Base-by-base conservation (phyloP, 208 protist species). In the Strigomonas oncopelti region DNA sequence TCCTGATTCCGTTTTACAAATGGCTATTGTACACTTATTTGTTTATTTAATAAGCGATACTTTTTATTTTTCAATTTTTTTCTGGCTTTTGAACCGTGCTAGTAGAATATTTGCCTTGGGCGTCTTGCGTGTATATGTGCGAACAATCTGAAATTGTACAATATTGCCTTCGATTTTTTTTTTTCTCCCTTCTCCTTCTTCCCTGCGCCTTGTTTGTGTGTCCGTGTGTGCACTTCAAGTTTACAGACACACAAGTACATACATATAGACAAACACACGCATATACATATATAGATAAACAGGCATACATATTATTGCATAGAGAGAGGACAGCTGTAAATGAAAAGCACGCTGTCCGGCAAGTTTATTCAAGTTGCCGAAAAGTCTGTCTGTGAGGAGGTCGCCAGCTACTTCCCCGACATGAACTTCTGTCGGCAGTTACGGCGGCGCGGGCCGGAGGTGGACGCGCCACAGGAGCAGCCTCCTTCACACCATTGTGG, bases 371-470 rank as follows among this genome's bases (percentile, higher is more conserved):
- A 42, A 24, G 0, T 68, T 16, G 64, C 51, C 5, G 72, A 53
- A 9, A 13, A 7, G 1, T 53, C 65, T 20, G 81, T 93, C 48
- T 69, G 72, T 8, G n/a, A 45, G 18, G 87, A 90, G 61, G 78
- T 93, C 24, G 36, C 27, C 1, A 27, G 18, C 25, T 85, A 85
- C 69, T 88, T 93, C 51, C 69, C 64, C 7, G 74, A 86, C 42
- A 87, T 83, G 66, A 75, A 69, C 16, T 36, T 80, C 22, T 89
- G 78, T 58, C 74, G 66, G 9, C 61, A 72, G 8, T 57, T 83
- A 5, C 53, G 69, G 56, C 53, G 52, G 24, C 61, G 59, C 14
- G 74, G 74, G 16, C 14, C 29, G 16, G 48, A 48, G 2, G 27
- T n/a, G 18, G 42, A 46, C 14, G 20, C 25, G 34, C 45, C 18